Conservation (phyloP, 2,329 filamentous ascomycete genomes). For the Xylaria sp. region DNA sequence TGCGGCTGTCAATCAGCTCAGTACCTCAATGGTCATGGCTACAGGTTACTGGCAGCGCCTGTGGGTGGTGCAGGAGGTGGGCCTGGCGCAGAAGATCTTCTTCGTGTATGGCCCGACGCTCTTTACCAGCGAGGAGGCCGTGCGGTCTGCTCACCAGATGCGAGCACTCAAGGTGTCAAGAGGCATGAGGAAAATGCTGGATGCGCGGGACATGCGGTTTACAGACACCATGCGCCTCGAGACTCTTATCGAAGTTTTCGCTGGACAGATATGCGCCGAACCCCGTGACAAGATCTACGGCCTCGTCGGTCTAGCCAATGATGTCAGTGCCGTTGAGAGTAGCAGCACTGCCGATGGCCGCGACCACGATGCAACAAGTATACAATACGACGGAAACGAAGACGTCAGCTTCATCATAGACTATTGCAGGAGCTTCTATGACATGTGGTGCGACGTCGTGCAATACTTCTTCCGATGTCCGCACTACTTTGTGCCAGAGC, state of each 20-base stretch:
- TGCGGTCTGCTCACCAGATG: too few relatives aligned
- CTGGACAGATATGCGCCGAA: slow-evolving; percentile 17
- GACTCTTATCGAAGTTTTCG: slow-evolving; percentile 25
- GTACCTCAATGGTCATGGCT: slow-evolving; percentile 8
- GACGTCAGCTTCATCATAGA: slow-evolving; percentile 22
- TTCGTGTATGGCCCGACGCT: too few relatives aligned
- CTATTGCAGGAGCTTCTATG: slow-evolving; percentile 27
- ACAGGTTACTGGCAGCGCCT: slow-evolving; percentile 26
- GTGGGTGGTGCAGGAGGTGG: slow-evolving; percentile 21
- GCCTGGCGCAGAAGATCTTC: too few relatives aligned
- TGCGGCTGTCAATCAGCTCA: too few relatives aligned
- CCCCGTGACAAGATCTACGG: slow-evolving; percentile 25
- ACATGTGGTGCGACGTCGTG: slow-evolving; percentile 25
- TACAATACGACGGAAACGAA: background rate
- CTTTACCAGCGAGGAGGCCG: too few relatives aligned
- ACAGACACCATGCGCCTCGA: too few relatives aligned
- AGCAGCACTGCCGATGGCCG: background rate
- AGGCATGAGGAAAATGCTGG: too few relatives aligned
- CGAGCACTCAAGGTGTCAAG: too few relatives aligned
- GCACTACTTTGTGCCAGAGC: slow-evolving; percentile 14
- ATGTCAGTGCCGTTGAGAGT: slow-evolving; percentile 13
- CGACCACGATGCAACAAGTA: background rate
- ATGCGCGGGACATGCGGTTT: too few relatives aligned
- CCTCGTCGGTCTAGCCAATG: slow-evolving; percentile 26
- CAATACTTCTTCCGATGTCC: slow-evolving; percentile 23